Base-by-base conservation (phyloP, 257 asterid genomes). In the Solanum paucissectum region DNA sequence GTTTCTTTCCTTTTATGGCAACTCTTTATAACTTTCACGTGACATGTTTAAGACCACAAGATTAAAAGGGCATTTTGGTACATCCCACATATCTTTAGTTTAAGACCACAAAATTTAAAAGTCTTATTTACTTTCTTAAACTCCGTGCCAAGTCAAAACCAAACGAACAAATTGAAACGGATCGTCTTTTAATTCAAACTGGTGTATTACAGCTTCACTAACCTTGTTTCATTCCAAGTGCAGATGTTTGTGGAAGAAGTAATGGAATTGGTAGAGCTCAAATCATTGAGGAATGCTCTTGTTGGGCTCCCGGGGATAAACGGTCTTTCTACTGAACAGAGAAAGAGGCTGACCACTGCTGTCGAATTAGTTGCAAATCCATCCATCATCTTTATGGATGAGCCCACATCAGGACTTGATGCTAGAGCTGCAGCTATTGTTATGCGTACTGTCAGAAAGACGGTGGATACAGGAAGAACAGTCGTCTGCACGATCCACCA, bases 221-320 rank as follows among this genome's bases (percentile, higher is more conserved):
- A 14, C 83, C 77, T 32, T 62, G 73, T 23, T 29, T 20, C 13
- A 37, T 5, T 75, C 71, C 38, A 32, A 42, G 13, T 68, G 38
- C 92, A 95, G 98, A 95, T 94, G 96, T 95, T 95, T 90, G 98
- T 95, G 62, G 98, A 94, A 89, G 98, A 95, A 92, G 95, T 94
- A 13, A 94, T 95, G 98, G 97, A 93, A 71, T 91, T 95, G 89
- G 98, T 95, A 38, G 98, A 95, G 91, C 94, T 95, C 52, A 92
- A 92, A 58, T 92, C 95, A 1, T 77, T 94, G 89, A 92, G 98
- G 85, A 90, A 94, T 55, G 95, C 98, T 12, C 93, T 95, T 9
- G 98, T 95, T 58, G 98, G 98, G 37, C 96, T 94, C 55, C 98
- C 98, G 0, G 98, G 98, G 66, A 92, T 95, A 11, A 91, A 94